Percentiles rank a stretch among this genome's conserved stretches.
These are phyloP conservation scores for Pelargonium fulgidum DNA, from an alignment of 441 rosid species.

Conservation along the genomic window DNA sequence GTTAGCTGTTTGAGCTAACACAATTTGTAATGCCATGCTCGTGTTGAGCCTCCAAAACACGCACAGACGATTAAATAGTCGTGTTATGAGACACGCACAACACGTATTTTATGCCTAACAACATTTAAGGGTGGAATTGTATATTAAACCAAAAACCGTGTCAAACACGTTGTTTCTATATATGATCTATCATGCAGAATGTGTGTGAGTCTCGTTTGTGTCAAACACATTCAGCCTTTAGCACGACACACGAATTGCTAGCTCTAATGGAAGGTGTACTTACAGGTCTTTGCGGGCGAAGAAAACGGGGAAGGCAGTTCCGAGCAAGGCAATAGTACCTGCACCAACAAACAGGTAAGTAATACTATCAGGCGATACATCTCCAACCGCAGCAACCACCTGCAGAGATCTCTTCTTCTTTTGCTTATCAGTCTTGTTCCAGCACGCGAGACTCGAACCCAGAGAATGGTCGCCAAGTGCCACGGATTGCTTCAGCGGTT, in stretches of 20 bases:
- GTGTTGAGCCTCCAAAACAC: too few relatives aligned
- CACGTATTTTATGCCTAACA: not conserved
- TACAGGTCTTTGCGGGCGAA: conserved; percentile 87
- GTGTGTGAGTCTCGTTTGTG: too few relatives aligned
- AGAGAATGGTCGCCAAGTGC: too few relatives aligned
- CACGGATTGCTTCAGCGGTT: conserved; percentile 23
- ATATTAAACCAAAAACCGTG: not conserved
- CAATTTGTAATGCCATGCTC: too few relatives aligned
- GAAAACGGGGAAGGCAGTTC: conserved; percentile 81
- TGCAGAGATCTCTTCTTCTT: conserved; percentile 17
- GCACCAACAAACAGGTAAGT: conserved; percentile 66
- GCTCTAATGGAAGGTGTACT: not conserved
- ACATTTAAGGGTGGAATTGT: not conserved
- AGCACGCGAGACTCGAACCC: conserved; percentile 8
- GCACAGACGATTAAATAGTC: too few relatives aligned
- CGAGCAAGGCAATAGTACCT: conserved; percentile 58
- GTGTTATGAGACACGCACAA: too few relatives aligned
- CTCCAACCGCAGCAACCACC: conserved; percentile 41
- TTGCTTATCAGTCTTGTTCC: conserved; percentile 5
- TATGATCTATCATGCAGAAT: too few relatives aligned
- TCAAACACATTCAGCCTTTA: too few relatives aligned
- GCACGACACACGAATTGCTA: not conserved
- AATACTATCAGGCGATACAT: conserved; percentile 73
- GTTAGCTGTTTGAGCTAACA: too few relatives aligned
- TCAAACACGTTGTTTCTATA: too few relatives aligned